Conservation (phyloP, 2,329 filamentous ascomycete genomes). For the Fusarium sp. region DNA sequence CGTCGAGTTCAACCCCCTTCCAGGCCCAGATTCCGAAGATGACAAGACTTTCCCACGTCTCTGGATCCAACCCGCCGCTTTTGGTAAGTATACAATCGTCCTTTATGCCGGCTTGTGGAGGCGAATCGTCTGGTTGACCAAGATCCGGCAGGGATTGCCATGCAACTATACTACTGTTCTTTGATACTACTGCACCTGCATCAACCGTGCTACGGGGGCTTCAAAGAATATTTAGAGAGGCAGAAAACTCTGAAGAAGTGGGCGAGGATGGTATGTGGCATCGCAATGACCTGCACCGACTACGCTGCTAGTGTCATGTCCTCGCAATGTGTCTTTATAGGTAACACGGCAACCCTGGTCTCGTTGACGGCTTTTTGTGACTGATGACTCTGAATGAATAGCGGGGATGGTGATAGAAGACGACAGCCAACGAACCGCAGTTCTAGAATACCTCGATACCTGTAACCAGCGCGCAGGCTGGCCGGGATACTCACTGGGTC, state of each 20-base stretch:
- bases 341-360: neutral
- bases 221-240: conserved; percentile 58
- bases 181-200: conserved; percentile 59
- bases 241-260: conserved; percentile 37
- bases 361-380: too few species aligned
- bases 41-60: neutral
- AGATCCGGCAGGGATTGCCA: neutral
- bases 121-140: neutral
- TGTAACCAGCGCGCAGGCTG: conserved; percentile 3
- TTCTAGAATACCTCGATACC: conserved; percentile 1
- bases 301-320: conserved; percentile 38
- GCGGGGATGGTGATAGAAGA: neutral
- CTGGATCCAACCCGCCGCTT: neutral
- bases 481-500: conserved; percentile 5
- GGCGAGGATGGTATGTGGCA: conserved; percentile 57
- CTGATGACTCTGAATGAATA: neutral
- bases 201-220: conserved; percentile 30
- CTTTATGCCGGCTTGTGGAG: neutral
- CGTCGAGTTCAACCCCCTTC: neutral
- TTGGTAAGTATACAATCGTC: neutral
- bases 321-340: neutral
- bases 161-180: conserved; percentile 43
- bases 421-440: neutral
- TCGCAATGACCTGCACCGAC: conserved; percentile 58
- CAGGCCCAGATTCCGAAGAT: neutral